Evolutionary conservation across 495 filamentous ascomycete genomes (phyloP), one percentile per base, ranked within the genome.

Genomic region (Acidiella bohemica): DNA sequence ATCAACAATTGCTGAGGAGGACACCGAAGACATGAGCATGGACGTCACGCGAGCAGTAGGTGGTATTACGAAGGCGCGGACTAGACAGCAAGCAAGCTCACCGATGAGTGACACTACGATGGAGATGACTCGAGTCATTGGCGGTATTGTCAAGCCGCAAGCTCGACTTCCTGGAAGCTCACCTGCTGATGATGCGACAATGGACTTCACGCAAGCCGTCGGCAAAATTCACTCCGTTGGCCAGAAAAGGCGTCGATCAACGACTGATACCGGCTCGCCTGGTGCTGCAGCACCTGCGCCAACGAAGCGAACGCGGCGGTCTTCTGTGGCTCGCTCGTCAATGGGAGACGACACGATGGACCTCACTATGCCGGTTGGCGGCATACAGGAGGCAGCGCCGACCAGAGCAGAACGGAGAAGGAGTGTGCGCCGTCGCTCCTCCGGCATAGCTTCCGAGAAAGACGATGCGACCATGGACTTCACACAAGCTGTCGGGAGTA

Each of bases 281-380:
- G 36, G 29, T 5, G 32, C 16, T 1, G 17, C 18, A 6, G 43
- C 10, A 1, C 13, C 42, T 2, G 24, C 30, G 5, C 14, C 37
- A 12, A 24, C 13, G 14, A 50, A 47, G 28, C 37, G 51, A 11
- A 44, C 42, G 10, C 40, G 47, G 33, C 32, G 51, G 10, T 50
- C 46, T n/a, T 52, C 51, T 10, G 43, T 49, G n/a, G 42, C 39
- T 9, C 39, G 42, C 4, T 50, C 47, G 16, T 48, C 45, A 5
- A 41, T 51, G 28, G 59, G 51, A 23, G 61, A 62, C 16, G 54
- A 53, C 12, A 61, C 55, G 5, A 66, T 66, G 61, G 85, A 94
- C 42, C 73, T 93, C 34, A 93, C 86, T 1, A 72, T 68, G 42
- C 81, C 76, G 10, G 60, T 94, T 41, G 88, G 88, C n/a, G 71